Conservation (phyloP, 306 rosid genomes). For the Mimosa pudica region DNA sequence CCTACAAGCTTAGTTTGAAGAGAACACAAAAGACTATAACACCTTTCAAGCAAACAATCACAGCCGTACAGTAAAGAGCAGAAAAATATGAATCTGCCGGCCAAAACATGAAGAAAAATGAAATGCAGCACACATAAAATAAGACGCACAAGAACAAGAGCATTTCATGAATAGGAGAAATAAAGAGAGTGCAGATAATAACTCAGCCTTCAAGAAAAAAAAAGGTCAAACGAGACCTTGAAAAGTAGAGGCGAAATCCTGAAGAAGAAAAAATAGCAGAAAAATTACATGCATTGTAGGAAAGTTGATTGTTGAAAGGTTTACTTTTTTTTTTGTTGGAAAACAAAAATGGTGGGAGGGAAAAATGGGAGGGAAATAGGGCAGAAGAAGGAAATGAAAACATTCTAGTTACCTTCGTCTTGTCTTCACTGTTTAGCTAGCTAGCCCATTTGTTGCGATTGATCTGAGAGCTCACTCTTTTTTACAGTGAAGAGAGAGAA, state of each 20-base stretch:
- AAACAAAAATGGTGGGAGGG: neutral
- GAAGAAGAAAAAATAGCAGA: neutral
- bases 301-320: neutral
- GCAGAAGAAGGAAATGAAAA: neutral
- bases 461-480: too few species aligned
- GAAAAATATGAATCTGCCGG: neutral
- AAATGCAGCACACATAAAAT: neutral
- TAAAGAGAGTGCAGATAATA: neutral
- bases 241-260: neutral
- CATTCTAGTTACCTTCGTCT: neutral
- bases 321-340: neutral
- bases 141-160: constrained; percentile 13
- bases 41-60: neutral
- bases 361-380: constrained; percentile 20
- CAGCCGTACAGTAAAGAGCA: neutral
- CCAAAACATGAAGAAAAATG: neutral
- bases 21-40: neutral
- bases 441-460: too few species aligned
- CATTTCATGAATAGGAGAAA: neutral
- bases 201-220: constrained; percentile 11
- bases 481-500: neutral
- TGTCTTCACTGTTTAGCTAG: neutral
- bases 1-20: neutral
- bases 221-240: constrained; percentile 8
- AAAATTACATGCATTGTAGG: neutral